Conservation (phyloP, 2,329 filamentous ascomycete species). For the Endoconidiophora laricicola region DNA sequence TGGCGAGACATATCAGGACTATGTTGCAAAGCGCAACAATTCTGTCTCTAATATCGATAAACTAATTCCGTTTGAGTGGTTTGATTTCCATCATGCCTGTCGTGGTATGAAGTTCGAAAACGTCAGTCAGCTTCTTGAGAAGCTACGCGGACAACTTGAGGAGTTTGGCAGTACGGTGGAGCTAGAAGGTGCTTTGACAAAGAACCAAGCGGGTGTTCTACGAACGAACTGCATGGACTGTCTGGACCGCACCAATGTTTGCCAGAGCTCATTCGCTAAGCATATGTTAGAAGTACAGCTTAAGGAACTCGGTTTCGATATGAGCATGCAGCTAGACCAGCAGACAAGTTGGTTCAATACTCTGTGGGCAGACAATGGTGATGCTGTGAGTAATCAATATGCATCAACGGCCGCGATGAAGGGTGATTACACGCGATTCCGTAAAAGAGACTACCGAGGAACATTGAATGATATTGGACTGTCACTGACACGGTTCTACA, state of each 20-base stretch:
- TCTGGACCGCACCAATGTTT: conserved; percentile 87
- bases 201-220: conserved; percentile 55
- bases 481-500: conserved; percentile 62
- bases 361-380: conserved; percentile 93
- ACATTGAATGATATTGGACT: conserved; percentile 82
- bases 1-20: conserved; percentile 59
- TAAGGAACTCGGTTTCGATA: conserved; percentile 55
- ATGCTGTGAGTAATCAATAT: conserved; percentile 90
- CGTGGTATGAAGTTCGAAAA: conserved; percentile 98
- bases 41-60: conserved; percentile 11
- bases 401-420: conserved; percentile 91
- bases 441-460: conserved; percentile 78
- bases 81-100: conserved; percentile 86
- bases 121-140: conserved; percentile 61
- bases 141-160: conserved; percentile 49
- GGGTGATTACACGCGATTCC: conserved; percentile 85
- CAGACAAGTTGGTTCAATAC: conserved; percentile 88
- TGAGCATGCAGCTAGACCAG: conserved; percentile 59
- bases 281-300: conserved; percentile 69
- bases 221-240: conserved; percentile 99
- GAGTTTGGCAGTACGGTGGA: conserved; percentile 54
- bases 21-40: conserved; percentile 50
- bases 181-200: conserved; percentile 25
- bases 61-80: conserved; percentile 63
- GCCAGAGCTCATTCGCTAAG: conserved; percentile 79